A percentile compares a stretch with the other conserved stretches of the same genome.
Conservation (phyloP, 1,284 basidiomycete genomes). For the Agaricales sp. region DNA sequence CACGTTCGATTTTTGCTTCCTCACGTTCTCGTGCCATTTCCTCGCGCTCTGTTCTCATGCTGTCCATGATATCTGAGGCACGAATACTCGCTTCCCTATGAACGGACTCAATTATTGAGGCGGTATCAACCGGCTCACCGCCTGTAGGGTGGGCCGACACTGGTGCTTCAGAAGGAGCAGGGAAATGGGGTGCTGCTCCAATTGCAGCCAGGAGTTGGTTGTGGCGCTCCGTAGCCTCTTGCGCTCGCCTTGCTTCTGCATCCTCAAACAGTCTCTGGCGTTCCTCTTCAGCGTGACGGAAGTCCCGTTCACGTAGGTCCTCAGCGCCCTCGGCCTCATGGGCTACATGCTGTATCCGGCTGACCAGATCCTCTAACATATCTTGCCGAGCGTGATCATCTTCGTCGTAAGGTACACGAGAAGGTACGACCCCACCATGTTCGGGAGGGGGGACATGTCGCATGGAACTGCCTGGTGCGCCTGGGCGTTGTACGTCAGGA, state of each 20-base stretch:
- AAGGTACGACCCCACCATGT: background rate
- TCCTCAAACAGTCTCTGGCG: conserved; percentile 51
- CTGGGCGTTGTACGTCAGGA: background rate
- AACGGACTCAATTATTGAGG: conserved; percentile 24
- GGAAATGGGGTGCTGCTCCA: conserved; percentile 12
- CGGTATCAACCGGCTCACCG: conserved; percentile 11
- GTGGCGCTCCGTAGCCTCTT: conserved; percentile 37
- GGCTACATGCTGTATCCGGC: conserved; percentile 32
- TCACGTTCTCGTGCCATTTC: conserved; percentile 44
- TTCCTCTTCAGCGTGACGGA: conserved; percentile 52
- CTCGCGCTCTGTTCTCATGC: conserved; percentile 48
- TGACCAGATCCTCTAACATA: conserved; percentile 44
- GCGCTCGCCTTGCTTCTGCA: conserved; percentile 43
- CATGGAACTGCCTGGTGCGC: conserved; percentile 13
- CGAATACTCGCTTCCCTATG: conserved; percentile 44
- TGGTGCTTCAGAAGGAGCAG: conserved; percentile 12
- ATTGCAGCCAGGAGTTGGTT: conserved; percentile 33
- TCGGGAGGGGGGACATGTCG: conserved; percentile 19
- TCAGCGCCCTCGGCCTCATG: conserved; percentile 46
- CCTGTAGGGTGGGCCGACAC: background rate
- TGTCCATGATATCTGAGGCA: conserved; percentile 45
- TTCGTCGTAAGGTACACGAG: conserved; percentile 32
- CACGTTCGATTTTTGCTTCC: conserved; percentile 38
- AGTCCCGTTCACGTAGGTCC: conserved; percentile 47
- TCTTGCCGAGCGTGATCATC: conserved; percentile 42